Evolutionary conservation across 2,329 filamentous ascomycete species (phyloP), one percentile per base, ranked within the genome.

Genomic region (Spiromastix sp.): DNA sequence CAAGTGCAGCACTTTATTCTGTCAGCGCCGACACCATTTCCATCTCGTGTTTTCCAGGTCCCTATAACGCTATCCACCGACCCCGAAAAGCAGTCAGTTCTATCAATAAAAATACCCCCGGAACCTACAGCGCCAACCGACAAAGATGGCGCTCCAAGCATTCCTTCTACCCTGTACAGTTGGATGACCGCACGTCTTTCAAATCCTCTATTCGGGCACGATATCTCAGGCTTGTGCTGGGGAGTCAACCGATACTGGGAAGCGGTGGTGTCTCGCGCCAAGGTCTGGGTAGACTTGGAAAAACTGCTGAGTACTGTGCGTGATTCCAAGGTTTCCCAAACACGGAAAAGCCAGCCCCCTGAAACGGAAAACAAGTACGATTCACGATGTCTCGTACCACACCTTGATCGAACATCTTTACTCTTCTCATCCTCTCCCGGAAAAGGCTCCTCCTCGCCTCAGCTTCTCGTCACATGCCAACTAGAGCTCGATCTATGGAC

Each of bases 201-300:
- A 9, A 60, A 56, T 17, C 49, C 52, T 5, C 49, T 64, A 13
- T 34, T 57, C 12, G 50, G 51, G 18, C 49, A 57, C 3, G 59
- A 64, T 33, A 44, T 64, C 24, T 54, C 59, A 4, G 60, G 58
- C 10, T 46, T 64, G 11, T 63, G 60, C 39, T 60, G 57, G 51
- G 61, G 60, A 3, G 51, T 62, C 27, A 58, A 56, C 34, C 51
- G 56, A 4, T 64, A 62, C 40, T 64, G 59, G 59, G 60, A 62
- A 46, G 54, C 54, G 4, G 42, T 48, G 22, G 37, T 63, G 9
- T 50, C 47, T n/a, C 57, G 60, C 4, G 57, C 59, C 15, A 50
- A 48, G 22, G 34, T 63, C 32, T 63, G 61, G 59, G 47, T 54
- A 19, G 30, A 15, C 24, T 24, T 39, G 3, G 39, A 38, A 3